Percentiles rank a stretch among this genome's conserved stretches.
These are phyloP conservation scores for Cytospora schulzeri DNA, from an alignment of 2,329 filamentous ascomycete species.

Conservation along the genomic window DNA sequence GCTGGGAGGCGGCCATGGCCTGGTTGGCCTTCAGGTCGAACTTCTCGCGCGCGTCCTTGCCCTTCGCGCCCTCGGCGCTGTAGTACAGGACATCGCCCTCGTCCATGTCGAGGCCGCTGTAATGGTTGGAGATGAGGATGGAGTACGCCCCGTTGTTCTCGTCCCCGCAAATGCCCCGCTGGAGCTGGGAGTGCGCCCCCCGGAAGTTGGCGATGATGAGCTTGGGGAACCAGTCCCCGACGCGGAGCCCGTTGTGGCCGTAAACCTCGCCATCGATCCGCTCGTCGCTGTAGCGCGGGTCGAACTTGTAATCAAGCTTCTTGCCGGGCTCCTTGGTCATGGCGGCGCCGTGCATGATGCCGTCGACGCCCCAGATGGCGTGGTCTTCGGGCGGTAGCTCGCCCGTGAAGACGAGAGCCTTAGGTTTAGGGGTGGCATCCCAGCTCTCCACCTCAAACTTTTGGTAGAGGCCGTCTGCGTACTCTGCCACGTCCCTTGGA, in stretches of 20 bases:
- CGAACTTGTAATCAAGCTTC: conserved; percentile 11
- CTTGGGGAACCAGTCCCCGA: conserved; percentile 56
- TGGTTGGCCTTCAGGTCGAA: conserved; percentile 19
- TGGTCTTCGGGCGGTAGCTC: conserved; percentile 31
- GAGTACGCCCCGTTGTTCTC: conserved; percentile 51
- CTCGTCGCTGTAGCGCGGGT: conserved; percentile 25
- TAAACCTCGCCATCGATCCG: conserved; percentile 29
- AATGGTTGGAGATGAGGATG: conserved; percentile 50
- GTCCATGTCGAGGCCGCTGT: conserved; percentile 35
- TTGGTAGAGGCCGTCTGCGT: conserved; percentile 10
- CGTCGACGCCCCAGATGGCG: conserved; percentile 35
- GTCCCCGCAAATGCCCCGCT: conserved; percentile 55
- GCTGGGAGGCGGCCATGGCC: conserved; percentile 31
- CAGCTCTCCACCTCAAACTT: conserved; percentile 14
- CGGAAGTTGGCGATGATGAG: conserved; percentile 53
- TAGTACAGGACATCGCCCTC: conserved; percentile 33
- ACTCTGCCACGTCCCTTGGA: not conserved
- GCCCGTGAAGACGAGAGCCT: not conserved
- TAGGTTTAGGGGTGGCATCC: not conserved
- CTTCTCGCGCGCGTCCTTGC: conserved; percentile 8
- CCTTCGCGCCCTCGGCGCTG: conserved; percentile 31
- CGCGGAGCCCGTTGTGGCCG: conserved; percentile 39
- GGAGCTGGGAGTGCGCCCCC: conserved; percentile 52
- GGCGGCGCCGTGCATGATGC: conserved; percentile 37
- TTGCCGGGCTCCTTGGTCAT: conserved; percentile 4